Percentiles rank a stretch among this genome's conserved stretches.
These are phyloP conservation scores for Apostasia ramifera DNA, from an alignment of 106 monocot genomes.

Conservation along the genomic window DNA sequence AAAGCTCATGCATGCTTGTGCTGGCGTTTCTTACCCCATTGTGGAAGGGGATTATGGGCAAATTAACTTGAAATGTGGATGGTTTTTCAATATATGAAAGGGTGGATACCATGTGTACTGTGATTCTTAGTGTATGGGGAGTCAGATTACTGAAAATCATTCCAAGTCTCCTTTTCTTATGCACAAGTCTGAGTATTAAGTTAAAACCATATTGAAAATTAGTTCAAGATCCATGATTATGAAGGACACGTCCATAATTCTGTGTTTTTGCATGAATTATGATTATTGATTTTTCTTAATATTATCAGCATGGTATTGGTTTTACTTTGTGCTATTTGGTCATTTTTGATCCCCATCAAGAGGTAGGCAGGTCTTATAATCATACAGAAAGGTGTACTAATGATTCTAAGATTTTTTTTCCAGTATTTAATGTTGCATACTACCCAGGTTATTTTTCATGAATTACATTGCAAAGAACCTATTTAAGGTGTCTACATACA, in stretches of 20 bases:
- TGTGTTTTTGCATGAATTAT: not conserved
- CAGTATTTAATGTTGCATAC: not conserved
- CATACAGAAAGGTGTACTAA: not conserved
- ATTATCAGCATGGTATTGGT: not conserved
- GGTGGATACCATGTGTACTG: too few species aligned
- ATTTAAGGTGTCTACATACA: conserved; percentile 22
- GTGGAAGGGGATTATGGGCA: too few species aligned
- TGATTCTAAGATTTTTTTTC: not conserved
- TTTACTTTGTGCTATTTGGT: not conserved
- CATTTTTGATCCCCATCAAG: not conserved
- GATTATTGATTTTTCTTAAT: not conserved
- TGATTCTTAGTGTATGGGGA: too few species aligned
- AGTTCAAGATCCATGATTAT: too few species aligned
- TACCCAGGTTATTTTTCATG: conserved; percentile 22
- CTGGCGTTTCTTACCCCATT: too few species aligned
- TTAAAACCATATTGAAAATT: too few species aligned
- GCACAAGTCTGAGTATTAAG: too few species aligned
- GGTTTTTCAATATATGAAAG: too few species aligned
- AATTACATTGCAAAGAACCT: conserved; percentile 15
- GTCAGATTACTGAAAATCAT: too few species aligned
- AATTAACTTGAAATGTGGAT: too few species aligned
- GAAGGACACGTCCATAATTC: not conserved
- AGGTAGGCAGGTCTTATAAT: not conserved
- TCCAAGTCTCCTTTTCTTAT: too few species aligned
- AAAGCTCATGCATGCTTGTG: too few species aligned